These are phyloP conservation scores for Candida bentonensis DNA, from an alignment of 805 yeast genomes.

Conservation along the genomic window DNA sequence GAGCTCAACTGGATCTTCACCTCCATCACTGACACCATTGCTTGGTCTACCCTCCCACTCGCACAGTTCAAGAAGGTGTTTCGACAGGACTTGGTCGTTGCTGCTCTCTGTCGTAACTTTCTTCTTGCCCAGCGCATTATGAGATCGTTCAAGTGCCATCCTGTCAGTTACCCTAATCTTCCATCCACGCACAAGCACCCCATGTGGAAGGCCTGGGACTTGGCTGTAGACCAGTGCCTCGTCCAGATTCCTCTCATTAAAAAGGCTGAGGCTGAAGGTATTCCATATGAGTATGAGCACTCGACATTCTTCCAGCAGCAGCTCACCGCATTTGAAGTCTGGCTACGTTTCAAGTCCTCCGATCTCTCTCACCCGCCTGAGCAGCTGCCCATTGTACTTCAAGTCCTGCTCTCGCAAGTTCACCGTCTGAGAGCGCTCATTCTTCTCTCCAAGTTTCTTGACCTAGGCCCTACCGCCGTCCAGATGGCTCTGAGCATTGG, in stretches of 20 bases:
- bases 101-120: conserved; percentile 88
- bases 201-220: conserved; percentile 97
- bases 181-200: conserved; percentile 77
- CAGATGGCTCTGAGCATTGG: conserved; percentile 86
- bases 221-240: conserved; percentile 88
- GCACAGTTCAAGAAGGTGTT: conserved; percentile 80
- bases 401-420: conserved; percentile 84
- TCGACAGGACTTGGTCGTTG: conserved; percentile 92
- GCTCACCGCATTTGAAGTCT: conserved; percentile 93
- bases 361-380: conserved; percentile 81
- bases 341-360: conserved; percentile 78
- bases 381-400: conserved; percentile 86
- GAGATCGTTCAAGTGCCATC: conserved; percentile 89
- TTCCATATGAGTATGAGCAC: conserved; percentile 53
- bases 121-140: conserved; percentile 82
- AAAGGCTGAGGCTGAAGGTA: conserved; percentile 21
- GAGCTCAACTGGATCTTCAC: conserved; percentile 96
- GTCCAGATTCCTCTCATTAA: conserved; percentile 29
- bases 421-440: conserved; percentile 84
- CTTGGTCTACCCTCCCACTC: conserved; percentile 86
- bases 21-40: conserved; percentile 94
- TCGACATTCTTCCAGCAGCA: conserved; percentile 94
- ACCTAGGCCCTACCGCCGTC: conserved; percentile 96
- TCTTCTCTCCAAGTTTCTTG: conserved; percentile 70
- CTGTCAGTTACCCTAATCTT: conserved; percentile 82